Evolutionary conservation across 345 rosid genomes (phyloP).

Genomic region (Erodium maritimum): DNA sequence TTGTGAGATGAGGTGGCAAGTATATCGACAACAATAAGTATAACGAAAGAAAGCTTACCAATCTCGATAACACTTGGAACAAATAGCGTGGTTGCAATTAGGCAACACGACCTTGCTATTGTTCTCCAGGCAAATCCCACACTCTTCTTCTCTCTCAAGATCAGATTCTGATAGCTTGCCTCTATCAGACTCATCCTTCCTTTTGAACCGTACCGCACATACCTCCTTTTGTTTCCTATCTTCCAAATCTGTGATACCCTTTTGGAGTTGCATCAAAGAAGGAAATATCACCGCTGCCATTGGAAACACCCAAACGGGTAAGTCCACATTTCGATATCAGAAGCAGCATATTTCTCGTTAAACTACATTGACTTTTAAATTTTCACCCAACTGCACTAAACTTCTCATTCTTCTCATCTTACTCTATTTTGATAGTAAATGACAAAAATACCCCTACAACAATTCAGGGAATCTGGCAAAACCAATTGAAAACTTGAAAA

Average conservation of each 20-base stretch:
- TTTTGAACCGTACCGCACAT: constrained; percentile 35
- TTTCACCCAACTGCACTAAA: too few species aligned
- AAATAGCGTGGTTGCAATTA: constrained; percentile 62
- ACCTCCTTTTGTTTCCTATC: constrained; percentile 56
- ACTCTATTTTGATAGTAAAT: too few species aligned
- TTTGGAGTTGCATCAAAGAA: constrained; percentile 60
- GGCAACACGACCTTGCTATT: constrained; percentile 51
- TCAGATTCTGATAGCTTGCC: constrained; percentile 42
- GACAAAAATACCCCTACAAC: too few species aligned
- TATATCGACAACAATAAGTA: too few species aligned
- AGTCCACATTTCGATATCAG: not conserved
- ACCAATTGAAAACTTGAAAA: too few species aligned
- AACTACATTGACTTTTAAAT: too few species aligned
- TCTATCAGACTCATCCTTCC: constrained; percentile 29
- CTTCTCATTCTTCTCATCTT: too few species aligned
- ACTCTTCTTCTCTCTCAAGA: constrained; percentile 57
- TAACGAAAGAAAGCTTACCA: constrained; percentile 32
- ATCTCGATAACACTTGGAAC: constrained; percentile 51
- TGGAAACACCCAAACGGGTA: constrained; percentile 1
- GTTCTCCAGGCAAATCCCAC: constrained; percentile 72
- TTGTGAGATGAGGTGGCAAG: too few species aligned
- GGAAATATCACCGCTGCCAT: constrained; percentile 61
- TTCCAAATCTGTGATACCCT: constrained; percentile 57
- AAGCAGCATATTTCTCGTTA: not conserved
- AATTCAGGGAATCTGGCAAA: too few species aligned